phyloP scores from a whole-genome alignment of 768 basidiomycete genomes.

The Mycena filopes region DNA sequence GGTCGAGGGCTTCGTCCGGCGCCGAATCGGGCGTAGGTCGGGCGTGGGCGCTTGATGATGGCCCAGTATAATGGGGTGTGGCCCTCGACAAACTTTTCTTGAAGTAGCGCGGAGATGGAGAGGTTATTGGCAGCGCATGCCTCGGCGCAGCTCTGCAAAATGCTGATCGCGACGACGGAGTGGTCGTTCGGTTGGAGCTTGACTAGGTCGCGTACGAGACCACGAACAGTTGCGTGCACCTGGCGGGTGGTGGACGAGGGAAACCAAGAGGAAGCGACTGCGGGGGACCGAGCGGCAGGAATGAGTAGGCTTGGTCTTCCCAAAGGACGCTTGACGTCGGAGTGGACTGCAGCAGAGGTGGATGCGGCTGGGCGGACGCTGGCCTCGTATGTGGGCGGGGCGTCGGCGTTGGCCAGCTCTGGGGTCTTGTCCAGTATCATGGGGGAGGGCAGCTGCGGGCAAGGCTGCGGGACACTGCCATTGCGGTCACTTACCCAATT shows the following conservation, averaged over 20 bases:
- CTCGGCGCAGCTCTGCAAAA: conserved; percentile 58
- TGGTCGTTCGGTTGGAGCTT: conserved; percentile 30
- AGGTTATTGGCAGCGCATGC: conserved; percentile 54
- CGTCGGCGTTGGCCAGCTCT: background rate
- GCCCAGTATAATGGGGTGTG: conserved; percentile 66
- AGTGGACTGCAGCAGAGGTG: background rate
- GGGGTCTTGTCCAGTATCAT: conserved; percentile 12
- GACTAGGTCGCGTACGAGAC: conserved; percentile 54
- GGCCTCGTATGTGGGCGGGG: conserved; percentile 12
- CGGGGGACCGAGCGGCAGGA: conserved; percentile 6
- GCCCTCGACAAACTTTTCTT: conserved; percentile 57
- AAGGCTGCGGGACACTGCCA: no score
- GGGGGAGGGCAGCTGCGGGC: no score
- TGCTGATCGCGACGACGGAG: conserved; percentile 30
- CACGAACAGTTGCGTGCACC: conserved; percentile 49
- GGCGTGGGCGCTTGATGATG: conserved; percentile 32
- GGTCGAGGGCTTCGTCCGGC: conserved; percentile 11
- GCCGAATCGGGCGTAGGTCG: background rate
- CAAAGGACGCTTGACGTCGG: conserved; percentile 12
- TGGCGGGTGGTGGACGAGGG: conserved; percentile 40
- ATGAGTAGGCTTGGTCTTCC: conserved; percentile 6
- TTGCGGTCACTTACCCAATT: no score
- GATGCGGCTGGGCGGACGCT: background rate
- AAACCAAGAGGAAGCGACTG: conserved; percentile 23
- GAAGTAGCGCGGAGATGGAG: conserved; percentile 53